Evolutionary conservation across 768 basidiomycete genomes (phyloP).

Genomic region (Asterophora lycoperdoides): DNA sequence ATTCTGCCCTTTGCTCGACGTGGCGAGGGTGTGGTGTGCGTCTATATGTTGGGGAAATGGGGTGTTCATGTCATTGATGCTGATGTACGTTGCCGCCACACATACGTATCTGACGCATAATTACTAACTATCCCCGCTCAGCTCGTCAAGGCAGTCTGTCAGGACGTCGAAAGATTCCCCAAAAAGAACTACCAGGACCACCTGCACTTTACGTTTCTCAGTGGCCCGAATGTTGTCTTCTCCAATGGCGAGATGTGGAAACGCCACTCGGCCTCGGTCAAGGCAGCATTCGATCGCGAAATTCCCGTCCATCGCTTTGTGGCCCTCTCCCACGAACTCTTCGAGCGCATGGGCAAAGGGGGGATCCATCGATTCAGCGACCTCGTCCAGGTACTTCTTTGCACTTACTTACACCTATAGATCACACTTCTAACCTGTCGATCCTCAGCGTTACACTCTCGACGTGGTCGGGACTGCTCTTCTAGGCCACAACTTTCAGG

Average conservation of each 20-base stretch:
- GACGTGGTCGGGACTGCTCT: constrained; percentile 34
- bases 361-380: constrained; percentile 26
- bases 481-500: constrained; percentile 35
- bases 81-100: constrained; percentile 19
- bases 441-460: constrained; percentile 27
- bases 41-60: constrained; percentile 38
- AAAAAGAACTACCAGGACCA: constrained; percentile 30
- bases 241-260: constrained; percentile 37
- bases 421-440: not conserved
- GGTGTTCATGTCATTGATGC: constrained; percentile 36
- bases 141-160: constrained; percentile 23
- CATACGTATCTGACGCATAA: not conserved
- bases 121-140: constrained; percentile 3
- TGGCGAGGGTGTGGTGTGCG: constrained; percentile 31
- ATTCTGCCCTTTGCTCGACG: constrained; percentile 32
- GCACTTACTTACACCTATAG: not conserved
- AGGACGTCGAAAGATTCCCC: constrained; percentile 22
- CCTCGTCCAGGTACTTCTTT: constrained; percentile 17
- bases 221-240: constrained; percentile 32
- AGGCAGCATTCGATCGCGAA: constrained; percentile 29
- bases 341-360: constrained; percentile 27
- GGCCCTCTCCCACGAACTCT: constrained; percentile 27
- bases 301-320: constrained; percentile 32
- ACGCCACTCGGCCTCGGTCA: constrained; percentile 31
- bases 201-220: constrained; percentile 33